Percentiles rank a stretch among this genome's conserved stretches.
These are phyloP conservation scores for Lyophyllum semitale DNA, from an alignment of 768 basidiomycete species.

Conservation along the genomic window DNA sequence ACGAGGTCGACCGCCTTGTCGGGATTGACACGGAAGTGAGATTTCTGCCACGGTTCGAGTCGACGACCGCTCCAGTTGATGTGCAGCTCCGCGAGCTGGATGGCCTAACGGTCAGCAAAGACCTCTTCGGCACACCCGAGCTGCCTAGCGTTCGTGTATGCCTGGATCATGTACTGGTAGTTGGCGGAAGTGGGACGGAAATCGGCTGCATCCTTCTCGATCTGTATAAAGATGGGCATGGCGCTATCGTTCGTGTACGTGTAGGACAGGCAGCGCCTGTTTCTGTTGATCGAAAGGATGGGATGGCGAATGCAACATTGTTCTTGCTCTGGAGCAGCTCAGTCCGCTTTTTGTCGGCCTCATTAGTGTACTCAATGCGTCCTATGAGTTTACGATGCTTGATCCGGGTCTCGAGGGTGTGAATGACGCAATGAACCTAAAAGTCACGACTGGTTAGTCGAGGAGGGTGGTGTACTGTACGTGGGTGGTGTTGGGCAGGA, in stretches of 20 bases:
- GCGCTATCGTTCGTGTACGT: constrained; percentile 58
- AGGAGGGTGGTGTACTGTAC: constrained; percentile 69
- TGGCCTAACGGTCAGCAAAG: constrained; percentile 54
- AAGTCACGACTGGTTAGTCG: constrained; percentile 63
- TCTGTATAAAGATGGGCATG: constrained; percentile 61
- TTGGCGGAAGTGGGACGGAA: constrained; percentile 33
- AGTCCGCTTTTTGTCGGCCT: constrained; percentile 39
- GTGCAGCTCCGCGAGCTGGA: constrained; percentile 36
- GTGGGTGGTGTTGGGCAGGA: constrained; percentile 63
- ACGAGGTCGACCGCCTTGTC: constrained; percentile 67
- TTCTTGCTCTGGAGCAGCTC: constrained; percentile 57
- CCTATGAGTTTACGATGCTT: constrained; percentile 34
- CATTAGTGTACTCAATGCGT: constrained; percentile 19
- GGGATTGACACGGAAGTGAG: constrained; percentile 66
- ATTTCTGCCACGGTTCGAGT: constrained; percentile 40
- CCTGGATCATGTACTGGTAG: constrained; percentile 59
- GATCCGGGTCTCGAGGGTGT: constrained; percentile 41
- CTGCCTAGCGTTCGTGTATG: constrained; percentile 55
- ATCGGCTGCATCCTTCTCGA: constrained; percentile 45
- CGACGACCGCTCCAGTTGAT: constrained; percentile 23
- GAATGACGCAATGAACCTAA: constrained; percentile 55
- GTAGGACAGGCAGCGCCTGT: constrained; percentile 29
- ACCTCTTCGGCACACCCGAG: constrained; percentile 53
- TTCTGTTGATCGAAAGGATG: constrained; percentile 39
- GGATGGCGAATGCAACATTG: constrained; percentile 72